Evolutionary conservation across 2,329 filamentous ascomycete species (phyloP), one percentile per base, ranked within the genome.

Genomic region (Exserohilum rostratum): DNA sequence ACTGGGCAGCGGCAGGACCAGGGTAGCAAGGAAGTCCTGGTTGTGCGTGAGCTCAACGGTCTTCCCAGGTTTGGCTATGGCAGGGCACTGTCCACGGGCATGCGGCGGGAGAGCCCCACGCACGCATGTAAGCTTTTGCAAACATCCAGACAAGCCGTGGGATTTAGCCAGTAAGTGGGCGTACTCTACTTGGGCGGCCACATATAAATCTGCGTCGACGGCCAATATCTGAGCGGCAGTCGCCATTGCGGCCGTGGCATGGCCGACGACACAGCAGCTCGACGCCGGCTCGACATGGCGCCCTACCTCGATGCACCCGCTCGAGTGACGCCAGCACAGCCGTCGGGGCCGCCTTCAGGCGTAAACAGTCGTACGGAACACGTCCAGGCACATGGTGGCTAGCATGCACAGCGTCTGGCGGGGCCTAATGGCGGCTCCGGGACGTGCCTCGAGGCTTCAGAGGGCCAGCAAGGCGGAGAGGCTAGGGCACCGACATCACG

Each of bases 121-220:
- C 40, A 31, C 25, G 40, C n/a, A n/a, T n/a, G n/a, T 44, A 44
- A 60, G 58, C 59, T 49, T 47, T 55, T 52, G n/a, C 15, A 50
- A 62, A 62, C 63, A 68, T 45, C 65, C 62, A 69, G 54, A 67
- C 40, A 58, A 63, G 35, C 52, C 52, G 57, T 58, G 55, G 50
- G 64, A 60, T 72, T 71, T 72, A 72, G 72, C 68, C 68, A 66
- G 62, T 64, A n/a, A n/a, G n/a, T n/a, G 53, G 50, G 65, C 64
- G 62, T 69, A 71, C 65, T 67, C 61, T 68, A 69, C 67, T 67
- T 62, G 63, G 67, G 58, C 67, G 65, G 57, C 53, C 39, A 66
- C 64, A 67, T 69, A 69, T 70, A 67, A 65, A 53, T 57, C 40
- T 50, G 51, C 58, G 63, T 66, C 60, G 62, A 58, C 53, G 62